A percentile compares a stretch with the other conserved stretches of the same genome.
phyloP scores from a whole-genome alignment of 495 filamentous ascomycete genomes.

The Penicillium soppii region DNA sequence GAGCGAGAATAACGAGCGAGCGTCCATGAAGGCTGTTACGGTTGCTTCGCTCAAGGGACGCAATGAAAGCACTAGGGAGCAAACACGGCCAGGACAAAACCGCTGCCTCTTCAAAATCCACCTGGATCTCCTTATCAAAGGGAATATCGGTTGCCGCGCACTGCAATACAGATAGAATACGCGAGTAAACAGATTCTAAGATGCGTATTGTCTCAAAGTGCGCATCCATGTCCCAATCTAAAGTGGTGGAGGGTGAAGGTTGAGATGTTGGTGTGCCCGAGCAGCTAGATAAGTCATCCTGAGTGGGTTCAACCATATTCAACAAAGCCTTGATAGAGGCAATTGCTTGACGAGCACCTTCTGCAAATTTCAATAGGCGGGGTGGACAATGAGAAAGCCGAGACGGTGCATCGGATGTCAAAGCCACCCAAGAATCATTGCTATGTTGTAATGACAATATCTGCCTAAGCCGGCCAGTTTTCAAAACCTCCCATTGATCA shows the following conservation, averaged over 20 bases:
- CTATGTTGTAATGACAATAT: not conserved
- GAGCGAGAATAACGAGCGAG: constrained; percentile 10
- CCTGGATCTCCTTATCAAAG: constrained; percentile 16
- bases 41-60: not conserved
- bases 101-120: constrained; percentile 25
- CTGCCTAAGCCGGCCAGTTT: constrained; percentile 4
- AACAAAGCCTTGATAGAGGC: not conserved
- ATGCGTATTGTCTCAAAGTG: not conserved
- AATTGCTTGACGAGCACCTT: constrained; percentile 6
- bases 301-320: not conserved
- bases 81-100: constrained; percentile 6
- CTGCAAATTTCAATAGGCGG: constrained; percentile 1
- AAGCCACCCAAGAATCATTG: constrained; percentile 8
- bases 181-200: not conserved
- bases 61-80: constrained; percentile 5
- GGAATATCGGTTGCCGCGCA: not conserved
- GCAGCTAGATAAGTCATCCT: constrained; percentile 1
- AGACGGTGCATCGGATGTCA: not conserved
- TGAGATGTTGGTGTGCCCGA: constrained; percentile 5
- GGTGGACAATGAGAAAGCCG: constrained; percentile 7
- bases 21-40: not conserved
- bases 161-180: not conserved
- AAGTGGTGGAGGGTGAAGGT: not conserved
- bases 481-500: constrained; percentile 9
- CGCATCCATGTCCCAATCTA: not conserved